Evolutionary conservation across 2,329 filamentous ascomycete genomes (phyloP), one percentile per base, ranked within the genome.

Genomic region (Parasarocladium wereldwijsianum): DNA sequence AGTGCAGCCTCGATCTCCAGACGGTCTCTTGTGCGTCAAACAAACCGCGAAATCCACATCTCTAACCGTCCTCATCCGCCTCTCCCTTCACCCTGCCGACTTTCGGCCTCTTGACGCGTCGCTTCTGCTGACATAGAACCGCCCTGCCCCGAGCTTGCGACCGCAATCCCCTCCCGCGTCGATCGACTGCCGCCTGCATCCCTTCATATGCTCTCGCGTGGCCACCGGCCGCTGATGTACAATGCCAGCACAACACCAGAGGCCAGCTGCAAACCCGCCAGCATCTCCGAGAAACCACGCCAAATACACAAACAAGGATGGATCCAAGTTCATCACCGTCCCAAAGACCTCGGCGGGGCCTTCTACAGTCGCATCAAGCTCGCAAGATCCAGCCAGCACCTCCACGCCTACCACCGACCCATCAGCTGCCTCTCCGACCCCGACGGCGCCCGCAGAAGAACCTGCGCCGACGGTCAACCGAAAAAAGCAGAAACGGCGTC

Each of bases 401-500:
- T 54, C 55, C 29, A 63, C 62, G 38, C 65, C 70, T 33, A 60
- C 64, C 12, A 62, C 66, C 25, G 62, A 66, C 39, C 61, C 65
- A 32, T 65, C 67, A 21, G 19, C 28, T 23, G 13, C 18, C 28
- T 30, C 28, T 24, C 28, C 20, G 11, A 53, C 43, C 46, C 49
- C 40, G 46, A 51, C 40, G 39, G 14, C 20, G 10, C 43, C 39
- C 43, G 47, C 34, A 44, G 40, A 36, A 40, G 42, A 37, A 41
- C 43, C 53, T 26, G 56, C 61, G 25, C 61, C 60, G 25, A 47
- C 63, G 7, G 77, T 86, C 30, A 94, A 93, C 57, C 75, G 82
- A 49, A 94, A 94, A 65, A 96, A 94, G 63, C 81, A 90, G 54
- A 94, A 93, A 64, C 74, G 86, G 42, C 72, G 86, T 40, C 78